Conservation (phyloP, 108 stramenopile species). For the Cyclotella kingstonii region DNA sequence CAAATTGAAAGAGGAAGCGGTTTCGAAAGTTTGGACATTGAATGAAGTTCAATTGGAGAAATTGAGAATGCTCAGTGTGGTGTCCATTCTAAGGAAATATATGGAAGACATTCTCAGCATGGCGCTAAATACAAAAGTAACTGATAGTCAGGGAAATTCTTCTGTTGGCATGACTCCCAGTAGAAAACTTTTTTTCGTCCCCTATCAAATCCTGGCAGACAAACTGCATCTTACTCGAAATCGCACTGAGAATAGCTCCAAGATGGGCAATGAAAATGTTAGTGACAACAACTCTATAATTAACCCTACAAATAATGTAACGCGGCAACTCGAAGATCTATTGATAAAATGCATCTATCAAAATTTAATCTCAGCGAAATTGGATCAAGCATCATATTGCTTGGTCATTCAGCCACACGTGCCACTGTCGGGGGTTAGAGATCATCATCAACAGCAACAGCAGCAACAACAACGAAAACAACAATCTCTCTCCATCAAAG, state of each 20-base stretch:
- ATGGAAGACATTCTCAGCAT: not conserved
- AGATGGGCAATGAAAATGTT: not conserved
- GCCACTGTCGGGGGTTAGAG: not conserved
- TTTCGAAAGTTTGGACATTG: constrained; percentile 24
- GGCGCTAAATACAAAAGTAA: not conserved
- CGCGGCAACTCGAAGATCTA: constrained; percentile 38
- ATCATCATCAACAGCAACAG: not conserved
- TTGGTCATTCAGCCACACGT: constrained; percentile 14
- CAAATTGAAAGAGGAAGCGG: constrained; percentile 7
- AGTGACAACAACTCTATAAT: not conserved
- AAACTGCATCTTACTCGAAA: constrained; percentile 18
- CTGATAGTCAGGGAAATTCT: not conserved
- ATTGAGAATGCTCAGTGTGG: constrained; percentile 41
- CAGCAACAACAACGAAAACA: not conserved
- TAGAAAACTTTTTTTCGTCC: constrained; percentile 13
- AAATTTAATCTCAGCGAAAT: constrained; percentile 30
- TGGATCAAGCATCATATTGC: constrained; percentile 36
- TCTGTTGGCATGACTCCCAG: constrained; percentile 5
- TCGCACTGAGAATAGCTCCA: not conserved
- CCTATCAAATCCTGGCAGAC: constrained; percentile 21
- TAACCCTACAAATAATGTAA: constrained; percentile 1
- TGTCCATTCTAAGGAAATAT: constrained; percentile 17
- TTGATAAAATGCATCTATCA: constrained; percentile 45
- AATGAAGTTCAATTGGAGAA: constrained; percentile 38
- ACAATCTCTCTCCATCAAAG: not conserved